Conservation (phyloP, 2,329 filamentous ascomycete genomes). For the Colletotrichum sojae region DNA sequence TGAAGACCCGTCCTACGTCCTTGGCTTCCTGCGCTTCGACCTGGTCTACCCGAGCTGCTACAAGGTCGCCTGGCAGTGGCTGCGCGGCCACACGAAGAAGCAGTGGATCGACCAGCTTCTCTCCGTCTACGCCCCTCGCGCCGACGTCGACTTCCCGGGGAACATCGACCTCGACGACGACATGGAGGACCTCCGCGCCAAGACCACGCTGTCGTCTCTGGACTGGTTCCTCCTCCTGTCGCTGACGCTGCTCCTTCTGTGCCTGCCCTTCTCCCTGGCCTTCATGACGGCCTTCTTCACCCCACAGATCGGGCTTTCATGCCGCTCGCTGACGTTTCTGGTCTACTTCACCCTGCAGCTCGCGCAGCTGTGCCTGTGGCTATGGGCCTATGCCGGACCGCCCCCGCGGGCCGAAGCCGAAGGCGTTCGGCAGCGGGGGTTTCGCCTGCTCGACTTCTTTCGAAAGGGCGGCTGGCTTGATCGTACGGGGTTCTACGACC, state of each 20-base stretch:
- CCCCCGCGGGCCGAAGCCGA: not conserved
- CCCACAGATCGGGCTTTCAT: constrained; percentile 44
- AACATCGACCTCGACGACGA: constrained; percentile 32
- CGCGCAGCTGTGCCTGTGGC: constrained; percentile 44
- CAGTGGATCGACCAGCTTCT: constrained; percentile 44
- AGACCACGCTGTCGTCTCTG: constrained; percentile 31
- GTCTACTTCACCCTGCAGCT: constrained; percentile 39
- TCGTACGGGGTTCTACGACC: constrained; percentile 42
- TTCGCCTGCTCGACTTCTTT: constrained; percentile 29
- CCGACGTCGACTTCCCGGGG: constrained; percentile 10
- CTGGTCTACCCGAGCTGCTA: constrained; percentile 46
- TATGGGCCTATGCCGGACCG: constrained; percentile 44
- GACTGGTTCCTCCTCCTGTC: constrained; percentile 43
- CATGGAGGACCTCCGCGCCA: constrained; percentile 37
- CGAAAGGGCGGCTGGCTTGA: constrained; percentile 43
- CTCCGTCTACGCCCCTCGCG: constrained; percentile 33
- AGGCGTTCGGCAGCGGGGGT: not conserved
- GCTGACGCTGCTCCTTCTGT: constrained; percentile 42
- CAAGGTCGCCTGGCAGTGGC: constrained; percentile 47
- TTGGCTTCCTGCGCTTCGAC: constrained; percentile 41
- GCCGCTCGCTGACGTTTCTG: constrained; percentile 44
- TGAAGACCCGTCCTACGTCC: constrained; percentile 31
- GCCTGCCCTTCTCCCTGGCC: constrained; percentile 43
- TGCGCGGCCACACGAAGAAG: constrained; percentile 46
- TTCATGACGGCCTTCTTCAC: constrained; percentile 46